Base-by-base conservation (phyloP, 192 early-diverging fungal species). In the Gigaspora rosea region DNA sequence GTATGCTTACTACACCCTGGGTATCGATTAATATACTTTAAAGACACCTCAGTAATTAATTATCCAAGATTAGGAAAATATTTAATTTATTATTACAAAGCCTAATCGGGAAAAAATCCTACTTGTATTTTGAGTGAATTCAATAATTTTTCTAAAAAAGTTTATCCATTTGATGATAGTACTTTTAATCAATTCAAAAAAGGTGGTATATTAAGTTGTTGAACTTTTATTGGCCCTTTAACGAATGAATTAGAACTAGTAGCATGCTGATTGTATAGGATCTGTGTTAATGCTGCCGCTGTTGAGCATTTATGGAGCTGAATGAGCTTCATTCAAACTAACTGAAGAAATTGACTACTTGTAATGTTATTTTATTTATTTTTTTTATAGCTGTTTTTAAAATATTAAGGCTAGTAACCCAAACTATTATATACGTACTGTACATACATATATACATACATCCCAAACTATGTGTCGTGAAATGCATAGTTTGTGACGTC, bases 91-190 rank as follows among this genome's bases (percentile, higher is more conserved):
- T 71, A 71, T 22, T 57, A 71, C 52, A 0, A 57, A 3, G 70
- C 35, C n/a, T 71, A 27, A 33, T 35, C 33, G 16, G 70, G 52
- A 33, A 52, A 71, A 47, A 2, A 71, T 15, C 15, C 54, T 4
- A 71, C 18, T 8, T 56, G 47, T 2, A 67, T 67, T 67, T 48
- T 67, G 13, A 12, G 8, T 9, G 46, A 67, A 48, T 67, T 67
- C n/a, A 36, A 67, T 47, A 16, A 67, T 67, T 67, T 67, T 67
- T 20, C 12, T 67, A 8, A 20, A 27, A 27, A 33, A 54, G n/a
- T 54, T 54, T 71, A 71, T 71, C 70, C 52, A 4, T 71, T 71
- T 71, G 52, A 71, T 35, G 1, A 52, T 18, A 27, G 27, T 71
- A 71, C 52, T 16, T 71, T 32, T 8, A 56, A 41, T 2, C 51